These are phyloP conservation scores for Meyerozyma elateridarum DNA, from an alignment of 1,139 yeast genomes.

Conservation along the genomic window DNA sequence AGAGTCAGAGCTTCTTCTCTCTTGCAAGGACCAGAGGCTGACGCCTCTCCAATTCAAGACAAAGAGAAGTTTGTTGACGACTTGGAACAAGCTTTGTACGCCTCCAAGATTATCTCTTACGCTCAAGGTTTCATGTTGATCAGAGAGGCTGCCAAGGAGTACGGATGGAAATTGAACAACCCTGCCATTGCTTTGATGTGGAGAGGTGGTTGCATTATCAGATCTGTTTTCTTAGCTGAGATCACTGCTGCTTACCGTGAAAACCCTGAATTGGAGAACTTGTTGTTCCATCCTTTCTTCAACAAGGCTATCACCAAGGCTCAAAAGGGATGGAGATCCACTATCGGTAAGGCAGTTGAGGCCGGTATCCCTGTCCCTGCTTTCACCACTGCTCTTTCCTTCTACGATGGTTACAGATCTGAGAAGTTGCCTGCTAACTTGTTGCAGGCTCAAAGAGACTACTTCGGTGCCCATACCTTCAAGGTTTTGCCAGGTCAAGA, in stretches of 20 bases:
- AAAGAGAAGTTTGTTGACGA: conserved; percentile 82
- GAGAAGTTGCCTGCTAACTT: conserved; percentile 94
- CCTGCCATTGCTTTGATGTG: conserved; percentile 99
- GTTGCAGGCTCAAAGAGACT: conserved; percentile 99
- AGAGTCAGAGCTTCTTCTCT: conserved; percentile 79
- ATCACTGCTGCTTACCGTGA: conserved; percentile 95
- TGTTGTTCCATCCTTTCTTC: conserved; percentile 95
- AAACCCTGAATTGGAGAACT: conserved; percentile 89
- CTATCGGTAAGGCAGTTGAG: conserved; percentile 71
- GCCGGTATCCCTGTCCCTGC: conserved; percentile 98
- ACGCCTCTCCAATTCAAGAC: conserved; percentile 60
- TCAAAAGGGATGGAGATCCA: conserved; percentile 92
- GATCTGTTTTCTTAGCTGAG: conserved; percentile 97
- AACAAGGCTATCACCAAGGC: conserved; percentile 87
- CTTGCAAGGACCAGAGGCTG: conserved; percentile 70
- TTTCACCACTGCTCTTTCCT: conserved; percentile 91
- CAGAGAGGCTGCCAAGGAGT: conserved; percentile 96
- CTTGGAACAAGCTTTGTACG: conserved; percentile 96
- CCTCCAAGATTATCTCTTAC: conserved; percentile 96
- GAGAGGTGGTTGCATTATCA: conserved; percentile 99
- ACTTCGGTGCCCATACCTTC: conserved; percentile 99
- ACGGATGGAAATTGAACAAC: conserved; percentile 95
- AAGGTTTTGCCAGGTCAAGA: conserved; percentile 86
- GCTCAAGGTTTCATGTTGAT: conserved; percentile 99
- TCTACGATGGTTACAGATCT: conserved; percentile 99